phyloP scores from a whole-genome alignment of 768 basidiomycete species.

The Lactarius trivialis region DNA sequence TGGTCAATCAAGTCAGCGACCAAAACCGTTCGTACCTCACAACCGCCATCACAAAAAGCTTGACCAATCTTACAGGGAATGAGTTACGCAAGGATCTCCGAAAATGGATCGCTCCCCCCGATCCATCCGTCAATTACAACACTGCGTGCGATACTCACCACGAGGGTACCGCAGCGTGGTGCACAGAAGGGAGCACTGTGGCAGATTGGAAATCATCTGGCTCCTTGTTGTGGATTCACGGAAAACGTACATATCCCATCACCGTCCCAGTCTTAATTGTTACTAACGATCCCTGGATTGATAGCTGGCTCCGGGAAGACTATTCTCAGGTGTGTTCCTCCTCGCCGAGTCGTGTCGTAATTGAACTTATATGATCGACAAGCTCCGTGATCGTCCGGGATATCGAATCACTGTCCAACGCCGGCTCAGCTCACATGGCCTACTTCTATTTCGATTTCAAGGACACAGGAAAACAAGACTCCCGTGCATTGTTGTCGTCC shows the following conservation, averaged over 20 bases:
- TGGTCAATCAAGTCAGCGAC: too few relatives aligned
- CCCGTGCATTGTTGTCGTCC: neutral
- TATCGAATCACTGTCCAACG: too few relatives aligned
- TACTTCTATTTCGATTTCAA: neutral
- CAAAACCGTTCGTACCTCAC: neutral
- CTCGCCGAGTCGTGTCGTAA: neutral
- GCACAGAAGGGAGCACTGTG: neutral
- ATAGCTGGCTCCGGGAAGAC: neutral
- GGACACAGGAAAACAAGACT: neutral
- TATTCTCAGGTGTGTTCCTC: neutral
- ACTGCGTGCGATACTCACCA: neutral
- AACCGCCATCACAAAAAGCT: neutral
- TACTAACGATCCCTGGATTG: neutral
- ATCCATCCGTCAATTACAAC: neutral
- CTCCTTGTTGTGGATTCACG: neutral
- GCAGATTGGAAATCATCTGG: neutral
- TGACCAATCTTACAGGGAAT: too few relatives aligned
- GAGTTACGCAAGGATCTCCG: neutral
- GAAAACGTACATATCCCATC: neutral
- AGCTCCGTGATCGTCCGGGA: neutral
- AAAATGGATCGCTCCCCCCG: neutral
- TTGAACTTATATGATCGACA: neutral
- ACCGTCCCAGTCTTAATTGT: neutral
- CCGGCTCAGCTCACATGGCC: too few relatives aligned
- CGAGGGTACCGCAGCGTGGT: neutral